Base-by-base conservation (phyloP, 106 monocot genomes). In the Cymbidium sinense region DNA sequence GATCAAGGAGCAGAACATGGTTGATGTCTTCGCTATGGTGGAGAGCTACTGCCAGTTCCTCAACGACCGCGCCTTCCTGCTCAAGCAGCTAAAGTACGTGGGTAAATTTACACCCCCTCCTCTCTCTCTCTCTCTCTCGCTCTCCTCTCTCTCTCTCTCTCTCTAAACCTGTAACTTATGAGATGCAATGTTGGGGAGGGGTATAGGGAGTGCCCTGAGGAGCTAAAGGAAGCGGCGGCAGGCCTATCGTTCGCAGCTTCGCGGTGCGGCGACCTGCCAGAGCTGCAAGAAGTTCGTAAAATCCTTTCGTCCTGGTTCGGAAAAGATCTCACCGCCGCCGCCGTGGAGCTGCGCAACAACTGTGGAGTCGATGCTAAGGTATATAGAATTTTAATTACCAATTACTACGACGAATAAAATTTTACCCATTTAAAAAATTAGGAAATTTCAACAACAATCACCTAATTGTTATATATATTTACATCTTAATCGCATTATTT, bases 1-100 rank as follows among this genome's bases (percentile, higher is more conserved):
- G 43, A 76, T 96, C 58, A 89, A 85, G 78, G 96, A 96, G 80
- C 91, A 93, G 80, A 89, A 96, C 78, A 89, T 86, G 88, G 67
- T 89, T 41, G 96, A 96, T 31, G 86, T 75, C 27, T 88, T 88
- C 27, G 78, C 79, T 47, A 79, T 93, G 65, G 71, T 89, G 30
- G 89, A 91, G 65, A 54, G 61, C 58, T 91, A 93, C 76, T 91
- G 96, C 82, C 76, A 82, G 13, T 79, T 89, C 21, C 18, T 96
- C 30, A 43, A 44, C 0, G 91, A 93, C 52, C 82, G 91, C 30
- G 69, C 55, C 20, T 7, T 70, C 43, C 83, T 93, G 64, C 79
- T 96, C 27, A 81, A 86, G 17, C 75, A 79, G 34, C 82, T 87
- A 3, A 96, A 84, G 96, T 91, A 23, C 71, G 29, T 71, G 7